Evolutionary conservation across 495 filamentous ascomycete species (phyloP).

Genomic region (Penicillium soppii): DNA sequence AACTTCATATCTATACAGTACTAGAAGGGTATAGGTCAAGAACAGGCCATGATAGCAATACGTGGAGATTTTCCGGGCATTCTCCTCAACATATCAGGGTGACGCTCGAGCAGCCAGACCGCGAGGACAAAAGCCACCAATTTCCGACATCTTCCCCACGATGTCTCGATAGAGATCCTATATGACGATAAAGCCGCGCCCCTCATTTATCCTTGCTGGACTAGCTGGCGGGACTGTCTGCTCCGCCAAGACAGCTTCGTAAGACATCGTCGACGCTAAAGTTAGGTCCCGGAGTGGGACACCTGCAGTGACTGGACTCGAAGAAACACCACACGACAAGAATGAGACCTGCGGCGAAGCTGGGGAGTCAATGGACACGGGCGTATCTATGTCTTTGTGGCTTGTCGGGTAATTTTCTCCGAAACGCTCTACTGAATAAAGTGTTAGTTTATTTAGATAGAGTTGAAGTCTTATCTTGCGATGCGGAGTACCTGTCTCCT

Average conservation of each 20-base stretch:
- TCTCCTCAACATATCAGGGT: background rate
- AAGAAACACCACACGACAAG: slow-evolving; percentile 12
- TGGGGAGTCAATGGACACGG: slow-evolving; percentile 10
- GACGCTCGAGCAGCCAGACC: background rate
- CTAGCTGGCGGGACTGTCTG: slow-evolving; percentile 4
- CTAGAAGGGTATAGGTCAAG: background rate
- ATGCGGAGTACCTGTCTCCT: slow-evolving; percentile 13
- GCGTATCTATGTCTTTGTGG: slow-evolving; percentile 2
- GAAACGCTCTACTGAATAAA: no score
- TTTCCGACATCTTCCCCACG: background rate
- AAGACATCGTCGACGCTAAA: slow-evolving; percentile 22
- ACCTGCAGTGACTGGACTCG: slow-evolving; percentile 12
- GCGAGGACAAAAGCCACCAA: background rate
- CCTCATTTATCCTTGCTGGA: background rate
- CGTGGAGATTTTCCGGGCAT: background rate
- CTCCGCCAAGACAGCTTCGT: slow-evolving; percentile 23
- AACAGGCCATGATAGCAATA: background rate
- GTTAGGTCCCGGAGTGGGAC: slow-evolving; percentile 22
- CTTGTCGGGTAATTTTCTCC: slow-evolving; percentile 11
- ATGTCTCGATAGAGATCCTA: slow-evolving; percentile 1
- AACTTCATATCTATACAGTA: slow-evolving; percentile 2
- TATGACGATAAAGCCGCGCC: slow-evolving; percentile 1
- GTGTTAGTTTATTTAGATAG: no score
- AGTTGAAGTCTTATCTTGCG: background rate
- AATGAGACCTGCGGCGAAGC: slow-evolving; percentile 9